Evolutionary conservation across 805 yeast genomes (phyloP), one percentile per base, ranked within the genome.

Genomic region (Cyberlindnera maritima): DNA sequence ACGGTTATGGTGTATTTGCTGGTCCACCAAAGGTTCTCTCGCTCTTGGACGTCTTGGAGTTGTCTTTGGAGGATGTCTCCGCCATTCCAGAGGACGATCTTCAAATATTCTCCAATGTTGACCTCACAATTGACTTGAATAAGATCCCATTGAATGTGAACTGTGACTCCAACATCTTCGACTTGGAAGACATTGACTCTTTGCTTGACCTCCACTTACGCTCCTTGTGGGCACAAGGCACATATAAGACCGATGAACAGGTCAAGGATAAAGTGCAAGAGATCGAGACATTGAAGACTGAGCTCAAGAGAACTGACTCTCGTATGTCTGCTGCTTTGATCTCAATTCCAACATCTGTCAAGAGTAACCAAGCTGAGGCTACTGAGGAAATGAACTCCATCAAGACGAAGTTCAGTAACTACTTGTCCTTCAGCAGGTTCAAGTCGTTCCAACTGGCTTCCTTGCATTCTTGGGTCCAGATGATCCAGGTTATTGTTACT

Each of bases 391-490:
- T 51, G 28, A 48, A 33, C 10, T 52, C 26, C 48, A 68, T 63
- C 36, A 69, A 36, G 43, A 44, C 55, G 5, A 72, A 73, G 44
- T 56, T 82, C 26, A 67, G 70, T 0, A 76, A 76, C 54, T 69
- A 72, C 20, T 57, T 79, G 13, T 66, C 79, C n/a, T 70, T 68
- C 36, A 69, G 71, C 37, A 70, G 72, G 34, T 74, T 80, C 54
- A 74, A 74, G 50, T 62, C 71, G 1, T 68, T 72, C 9, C 94
- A 85, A 50, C 67, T 85, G 39, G 67, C 75, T 13, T 79, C 84
- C 47, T 67, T 92, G 25, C 88, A 83, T 58, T 78, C 95, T 0
- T 92, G 98, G 98, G 82, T 83, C 19, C 84, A 83, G 54, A 64
- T 91, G 41, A 81, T 88, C 20, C 88, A 89, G 51, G 80, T 89